phyloP scores from a whole-genome alignment of 192 early-diverging fungal genomes.

The Diversispora epigaea region DNA sequence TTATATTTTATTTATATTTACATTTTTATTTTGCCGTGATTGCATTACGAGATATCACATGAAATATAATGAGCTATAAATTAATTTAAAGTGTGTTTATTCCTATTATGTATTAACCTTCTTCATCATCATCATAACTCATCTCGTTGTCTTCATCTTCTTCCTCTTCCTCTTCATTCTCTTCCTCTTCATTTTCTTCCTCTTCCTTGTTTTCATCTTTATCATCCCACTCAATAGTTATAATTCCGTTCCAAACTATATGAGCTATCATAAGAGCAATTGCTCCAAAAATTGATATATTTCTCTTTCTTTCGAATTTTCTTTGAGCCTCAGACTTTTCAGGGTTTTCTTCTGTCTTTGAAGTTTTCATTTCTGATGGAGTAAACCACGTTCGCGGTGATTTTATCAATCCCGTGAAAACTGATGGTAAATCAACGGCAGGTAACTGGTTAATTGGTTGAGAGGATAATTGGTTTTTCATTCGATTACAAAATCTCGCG shows the following conservation, averaged over 20 bases:
- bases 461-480: conserved; percentile 47
- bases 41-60: no score
- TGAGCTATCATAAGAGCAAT: conserved; percentile 49
- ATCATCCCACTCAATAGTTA: conserved; percentile 49
- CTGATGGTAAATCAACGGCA: conserved; percentile 41
- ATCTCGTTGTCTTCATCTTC: no score
- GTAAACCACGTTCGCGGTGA: conserved; percentile 46
- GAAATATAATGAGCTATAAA: no score
- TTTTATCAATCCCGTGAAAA: conserved; percentile 39
- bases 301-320: conserved; percentile 56
- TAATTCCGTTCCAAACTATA: conserved; percentile 62
- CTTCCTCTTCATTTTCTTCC: no score
- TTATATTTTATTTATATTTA: no score
- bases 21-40: no score
- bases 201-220: conserved; percentile 29
- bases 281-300: conserved; percentile 51
- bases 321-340: conserved; percentile 42
- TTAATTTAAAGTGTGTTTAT: no score
- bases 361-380: conserved; percentile 29
- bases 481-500: conserved; percentile 59
- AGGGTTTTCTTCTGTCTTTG: conserved; percentile 20
- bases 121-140: no score
- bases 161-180: no score
- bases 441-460: conserved; percentile 35
- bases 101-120: no score